A percentile compares a stretch with the other conserved stretches of the same genome.
Evolutionary conservation across 768 basidiomycete species (phyloP).

Genomic region (Rubroboletus satanas): DNA sequence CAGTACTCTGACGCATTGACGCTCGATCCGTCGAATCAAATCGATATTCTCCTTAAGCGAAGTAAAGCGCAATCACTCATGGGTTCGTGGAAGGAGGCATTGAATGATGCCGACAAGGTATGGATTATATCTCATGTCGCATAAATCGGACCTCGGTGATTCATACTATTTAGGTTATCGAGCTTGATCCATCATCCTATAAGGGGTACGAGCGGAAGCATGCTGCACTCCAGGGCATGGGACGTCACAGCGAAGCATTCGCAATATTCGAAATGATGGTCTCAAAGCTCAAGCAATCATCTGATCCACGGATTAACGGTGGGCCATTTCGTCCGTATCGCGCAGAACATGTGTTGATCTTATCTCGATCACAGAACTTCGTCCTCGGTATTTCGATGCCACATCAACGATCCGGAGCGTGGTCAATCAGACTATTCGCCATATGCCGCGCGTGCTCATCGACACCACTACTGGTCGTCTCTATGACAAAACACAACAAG

Average conservation of each 20-base stretch:
- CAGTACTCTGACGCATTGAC: not conserved
- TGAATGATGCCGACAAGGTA: slow-evolving; percentile 3
- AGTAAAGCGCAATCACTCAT: not conserved
- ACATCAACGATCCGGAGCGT: not conserved
- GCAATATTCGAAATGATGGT: not conserved
- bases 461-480: not conserved
- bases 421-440: not conserved
- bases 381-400: not conserved
- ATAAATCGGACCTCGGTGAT: no score
- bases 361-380: not conserved
- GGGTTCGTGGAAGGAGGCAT: not conserved
- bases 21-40: not conserved
- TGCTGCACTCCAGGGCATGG: not conserved
- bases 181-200: not conserved
- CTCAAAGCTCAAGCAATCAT: not conserved
- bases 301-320: not conserved
- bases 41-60: not conserved
- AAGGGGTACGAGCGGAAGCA: slow-evolving; percentile 7
- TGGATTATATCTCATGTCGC: not conserved
- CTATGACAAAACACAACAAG: not conserved
- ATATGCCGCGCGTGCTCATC: not conserved
- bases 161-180: not conserved
- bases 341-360: not conserved
- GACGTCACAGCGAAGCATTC: not conserved
- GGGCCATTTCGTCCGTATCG: not conserved